Base-by-base conservation (phyloP, 2,329 filamentous ascomycete genomes). In the Periconia sp. region DNA sequence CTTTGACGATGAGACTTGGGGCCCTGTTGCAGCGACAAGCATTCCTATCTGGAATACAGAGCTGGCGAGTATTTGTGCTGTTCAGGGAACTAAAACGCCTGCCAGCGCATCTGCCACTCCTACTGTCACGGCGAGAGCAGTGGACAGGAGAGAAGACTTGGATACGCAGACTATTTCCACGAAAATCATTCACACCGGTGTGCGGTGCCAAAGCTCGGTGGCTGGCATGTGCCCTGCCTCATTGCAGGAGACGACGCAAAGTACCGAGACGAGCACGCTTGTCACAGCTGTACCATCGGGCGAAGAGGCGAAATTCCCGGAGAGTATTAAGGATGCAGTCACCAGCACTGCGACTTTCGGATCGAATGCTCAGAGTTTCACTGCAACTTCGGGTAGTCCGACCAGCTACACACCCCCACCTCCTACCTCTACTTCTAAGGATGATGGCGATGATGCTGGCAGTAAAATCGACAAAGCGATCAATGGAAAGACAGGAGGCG, bases 1-100 rank as follows among this genome's bases (percentile, higher is more conserved):
- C 2, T 36, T 82, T 4, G 64, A 61, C 1, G 49, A 54, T 0
- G 53, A 74, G 11, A 76, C 72, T 0, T 84, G 78, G 77, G 81
- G 80, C 0, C 78, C 78, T 0, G 59, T 69, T 0, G 73, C 77
- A 0, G 57, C 65, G 15, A 78, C 74, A 0, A 71, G 73, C 9
- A 70, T 76, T 3, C 76, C 80, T 0, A 68, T 84, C 28, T 83
- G 73, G 51, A 80, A 75, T 52, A 83, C 80, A 0, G 78, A 75
- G 0, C 52, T 83, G 0, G 68, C 69, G 0, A 66, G 72, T 18
- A 63, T 62, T 2, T 82, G 79, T 51, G 73, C 70, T 0, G 50
- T 62, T 3, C 56, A 58, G 4, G 58, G 40, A 4, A 49, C 40
- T 7, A 35, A 43, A 12, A 52, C 44, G 11, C 42, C 48, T 4